A percentile compares a stretch with the other conserved stretches of the same genome.
Conservation (phyloP, 306 rosid species). For the Senna tora region DNA sequence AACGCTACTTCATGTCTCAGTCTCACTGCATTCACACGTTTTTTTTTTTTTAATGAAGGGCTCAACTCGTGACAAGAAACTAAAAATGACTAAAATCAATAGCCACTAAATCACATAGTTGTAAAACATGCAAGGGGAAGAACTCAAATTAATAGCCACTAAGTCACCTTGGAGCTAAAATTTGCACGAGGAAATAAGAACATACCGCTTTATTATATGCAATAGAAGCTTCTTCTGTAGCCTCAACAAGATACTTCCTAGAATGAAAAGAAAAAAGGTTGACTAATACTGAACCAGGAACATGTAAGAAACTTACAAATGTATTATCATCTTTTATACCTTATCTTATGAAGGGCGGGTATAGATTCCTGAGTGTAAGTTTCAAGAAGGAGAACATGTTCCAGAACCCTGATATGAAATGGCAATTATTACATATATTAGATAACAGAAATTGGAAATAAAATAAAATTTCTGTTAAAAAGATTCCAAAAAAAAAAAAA, state of each 20-base stretch:
- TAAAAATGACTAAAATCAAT: not conserved
- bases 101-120: not conserved
- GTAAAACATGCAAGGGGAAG: not conserved
- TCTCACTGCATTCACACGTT: not conserved
- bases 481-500: not conserved
- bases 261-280: constrained; percentile 21
- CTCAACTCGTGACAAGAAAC: constrained; percentile 1
- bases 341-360: constrained; percentile 85
- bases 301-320: constrained; percentile 11
- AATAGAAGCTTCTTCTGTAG: constrained; percentile 87
- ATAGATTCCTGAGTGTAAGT: constrained; percentile 86
- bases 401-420: constrained; percentile 65
- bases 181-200: constrained; percentile 15
- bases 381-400: constrained; percentile 70
- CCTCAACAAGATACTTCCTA: constrained; percentile 88
- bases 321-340: constrained; percentile 47
- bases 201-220: constrained; percentile 90
- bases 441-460: constrained; percentile 29
- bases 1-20: not conserved
- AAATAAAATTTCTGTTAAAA: constrained; percentile 16
- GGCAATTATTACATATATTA: constrained; percentile 31
- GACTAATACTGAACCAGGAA: constrained; percentile 23
- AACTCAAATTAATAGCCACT: not conserved
- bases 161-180: constrained; percentile 8
- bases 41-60: not conserved